phyloP scores from a whole-genome alignment of 441 rosid species.

The Populus hybrid region DNA sequence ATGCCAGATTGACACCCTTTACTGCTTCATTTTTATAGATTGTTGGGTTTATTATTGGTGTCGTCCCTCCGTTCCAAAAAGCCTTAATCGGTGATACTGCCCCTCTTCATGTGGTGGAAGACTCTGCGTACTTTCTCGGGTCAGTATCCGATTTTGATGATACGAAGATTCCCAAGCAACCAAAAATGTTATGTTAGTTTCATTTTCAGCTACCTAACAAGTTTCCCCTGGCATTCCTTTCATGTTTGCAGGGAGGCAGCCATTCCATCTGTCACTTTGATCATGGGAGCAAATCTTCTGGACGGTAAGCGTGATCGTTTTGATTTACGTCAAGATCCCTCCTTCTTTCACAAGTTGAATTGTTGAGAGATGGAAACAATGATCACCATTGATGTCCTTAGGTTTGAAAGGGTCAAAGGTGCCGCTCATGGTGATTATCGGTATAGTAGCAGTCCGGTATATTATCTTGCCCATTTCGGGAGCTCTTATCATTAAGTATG shows the following conservation, averaged over 20 bases:
- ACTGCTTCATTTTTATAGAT: slow-evolving; percentile 14
- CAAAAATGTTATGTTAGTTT: neutral
- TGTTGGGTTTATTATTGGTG: slow-evolving; percentile 30
- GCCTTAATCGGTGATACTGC: slow-evolving; percentile 35
- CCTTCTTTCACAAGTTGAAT: neutral
- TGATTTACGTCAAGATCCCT: neutral
- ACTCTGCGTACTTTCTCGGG: slow-evolving; percentile 39
- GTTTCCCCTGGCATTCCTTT: neutral
- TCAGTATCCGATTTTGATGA: slow-evolving; percentile 6
- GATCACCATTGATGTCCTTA: slow-evolving; percentile 10
- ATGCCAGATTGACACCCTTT: neutral
- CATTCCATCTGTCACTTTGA: slow-evolving; percentile 35
- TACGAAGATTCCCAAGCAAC: neutral
- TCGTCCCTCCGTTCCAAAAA: slow-evolving; percentile 26
- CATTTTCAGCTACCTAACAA: neutral
- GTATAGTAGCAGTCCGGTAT: slow-evolving; percentile 32
- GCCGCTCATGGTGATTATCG: slow-evolving; percentile 9
- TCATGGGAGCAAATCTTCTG: slow-evolving; percentile 46
- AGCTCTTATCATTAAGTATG: slow-evolving; percentile 29
- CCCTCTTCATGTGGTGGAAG: slow-evolving; percentile 34
- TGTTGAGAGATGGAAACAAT: no score
- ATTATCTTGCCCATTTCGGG: slow-evolving; percentile 35
- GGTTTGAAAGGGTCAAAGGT: slow-evolving; percentile 28
- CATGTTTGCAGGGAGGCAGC: slow-evolving; percentile 32
- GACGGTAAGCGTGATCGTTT: slow-evolving; percentile 23